These are phyloP conservation scores for Penicillium glabrum DNA, from an alignment of 2,329 filamentous ascomycete species.

Conservation along the genomic window DNA sequence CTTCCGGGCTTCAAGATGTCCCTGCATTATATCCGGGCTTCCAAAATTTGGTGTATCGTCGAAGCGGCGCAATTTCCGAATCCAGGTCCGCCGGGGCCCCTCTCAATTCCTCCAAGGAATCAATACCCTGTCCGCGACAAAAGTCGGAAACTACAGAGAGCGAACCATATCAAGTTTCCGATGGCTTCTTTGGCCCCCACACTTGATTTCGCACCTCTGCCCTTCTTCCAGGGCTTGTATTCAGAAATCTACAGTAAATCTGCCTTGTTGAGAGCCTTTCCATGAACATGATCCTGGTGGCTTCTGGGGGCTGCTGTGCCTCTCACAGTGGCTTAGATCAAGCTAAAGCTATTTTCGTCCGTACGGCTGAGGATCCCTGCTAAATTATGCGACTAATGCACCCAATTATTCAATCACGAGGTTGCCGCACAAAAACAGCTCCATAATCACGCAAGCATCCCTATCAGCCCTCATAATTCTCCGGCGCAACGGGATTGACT, in stretches of 20 bases:
- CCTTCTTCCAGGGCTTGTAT: background rate
- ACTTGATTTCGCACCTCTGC: background rate
- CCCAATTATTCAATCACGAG: background rate
- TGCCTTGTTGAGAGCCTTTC: background rate
- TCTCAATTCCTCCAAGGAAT: background rate
- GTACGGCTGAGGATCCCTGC: background rate
- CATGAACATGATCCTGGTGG: no score
- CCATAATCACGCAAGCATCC: background rate
- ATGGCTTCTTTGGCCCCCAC: background rate
- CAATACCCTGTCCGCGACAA: background rate
- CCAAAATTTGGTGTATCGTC: background rate
- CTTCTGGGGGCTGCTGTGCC: background rate
- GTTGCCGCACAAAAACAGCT: background rate
- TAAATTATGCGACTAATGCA: background rate
- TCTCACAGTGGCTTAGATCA: background rate
- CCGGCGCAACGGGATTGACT: background rate
- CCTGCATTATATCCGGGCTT: background rate
- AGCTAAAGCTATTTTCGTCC: background rate
- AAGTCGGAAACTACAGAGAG: background rate
- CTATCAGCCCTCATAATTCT: background rate
- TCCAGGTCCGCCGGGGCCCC: background rate
- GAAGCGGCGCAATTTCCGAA: background rate
- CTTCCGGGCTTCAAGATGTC: background rate
- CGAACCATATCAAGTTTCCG: background rate
- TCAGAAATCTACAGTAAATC: background rate